phyloP scores from a whole-genome alignment of 2,329 filamentous ascomycete species.

The Aureobasidium sp. region DNA sequence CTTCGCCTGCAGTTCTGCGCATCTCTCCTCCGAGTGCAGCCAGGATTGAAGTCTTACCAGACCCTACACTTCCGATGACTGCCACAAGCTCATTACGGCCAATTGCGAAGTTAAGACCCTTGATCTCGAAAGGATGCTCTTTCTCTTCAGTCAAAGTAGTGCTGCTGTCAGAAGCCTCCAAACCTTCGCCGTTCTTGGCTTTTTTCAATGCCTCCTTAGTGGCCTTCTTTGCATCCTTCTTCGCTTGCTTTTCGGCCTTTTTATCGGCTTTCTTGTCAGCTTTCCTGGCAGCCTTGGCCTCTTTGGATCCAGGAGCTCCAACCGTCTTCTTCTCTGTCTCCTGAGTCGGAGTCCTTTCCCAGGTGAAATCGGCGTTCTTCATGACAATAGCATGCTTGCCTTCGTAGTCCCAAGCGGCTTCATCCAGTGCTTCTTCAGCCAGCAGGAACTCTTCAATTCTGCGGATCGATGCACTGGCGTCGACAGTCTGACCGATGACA shows the following conservation, averaged over 20 bases:
- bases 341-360: constrained; percentile 62
- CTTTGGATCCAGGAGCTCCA: constrained; percentile 27
- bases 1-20: constrained; percentile 69
- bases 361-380: constrained; percentile 70
- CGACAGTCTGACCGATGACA: constrained; percentile 81
- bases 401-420: constrained; percentile 50
- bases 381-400: constrained; percentile 58
- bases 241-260: constrained; percentile 28
- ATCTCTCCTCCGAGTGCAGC: constrained; percentile 90
- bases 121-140: constrained; percentile 63
- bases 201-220: constrained; percentile 28
- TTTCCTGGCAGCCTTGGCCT: constrained; percentile 40
- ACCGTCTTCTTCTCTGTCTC: constrained; percentile 30
- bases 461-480: constrained; percentile 76
- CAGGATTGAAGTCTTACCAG: constrained; percentile 83
- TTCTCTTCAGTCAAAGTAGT: constrained; percentile 53
- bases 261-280: constrained; percentile 36
- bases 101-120: constrained; percentile 59
- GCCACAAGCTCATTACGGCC: constrained; percentile 71
- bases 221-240: constrained; percentile 20
- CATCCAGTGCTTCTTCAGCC: constrained; percentile 75
- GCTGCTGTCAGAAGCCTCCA: constrained; percentile 29
- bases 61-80: constrained; percentile 83
- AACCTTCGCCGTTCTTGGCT: constrained; percentile 14
- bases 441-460: constrained; percentile 84